Evolutionary conservation across 768 basidiomycete genomes (phyloP).

Genomic region (Tylopilus cervinicoccineus): DNA sequence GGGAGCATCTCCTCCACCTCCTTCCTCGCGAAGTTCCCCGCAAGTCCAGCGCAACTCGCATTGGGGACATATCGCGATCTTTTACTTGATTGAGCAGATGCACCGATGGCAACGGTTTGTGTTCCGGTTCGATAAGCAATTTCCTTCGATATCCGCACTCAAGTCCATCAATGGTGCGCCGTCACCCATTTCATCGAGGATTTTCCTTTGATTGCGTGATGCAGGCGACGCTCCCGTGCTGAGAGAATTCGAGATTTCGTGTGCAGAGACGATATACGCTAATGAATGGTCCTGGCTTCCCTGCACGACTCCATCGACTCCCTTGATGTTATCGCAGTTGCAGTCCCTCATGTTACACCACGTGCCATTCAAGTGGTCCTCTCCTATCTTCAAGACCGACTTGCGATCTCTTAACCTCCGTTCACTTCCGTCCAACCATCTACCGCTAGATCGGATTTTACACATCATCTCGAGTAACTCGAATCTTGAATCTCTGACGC

Average conservation of each 20-base stretch:
- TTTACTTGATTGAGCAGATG: slow-evolving; percentile 77
- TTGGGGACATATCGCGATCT: slow-evolving; percentile 80
- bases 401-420: slow-evolving; percentile 59
- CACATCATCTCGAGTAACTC: slow-evolving; percentile 59
- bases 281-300: slow-evolving; percentile 77
- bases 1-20: slow-evolving; percentile 31
- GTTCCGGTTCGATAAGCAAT: slow-evolving; percentile 75
- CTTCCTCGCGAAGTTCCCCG: slow-evolving; percentile 23
- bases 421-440: slow-evolving; percentile 56
- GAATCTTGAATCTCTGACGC: slow-evolving; percentile 48
- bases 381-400: slow-evolving; percentile 62
- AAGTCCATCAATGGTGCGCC: slow-evolving; percentile 68
- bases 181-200: background rate
- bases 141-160: slow-evolving; percentile 68
- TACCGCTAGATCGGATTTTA: slow-evolving; percentile 68
- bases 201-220: slow-evolving; percentile 2
- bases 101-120: slow-evolving; percentile 79
- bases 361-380: slow-evolving; percentile 74
- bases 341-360: slow-evolving; percentile 61
- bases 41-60: slow-evolving; percentile 50
- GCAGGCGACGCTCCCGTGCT: slow-evolving; percentile 70
- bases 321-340: slow-evolving; percentile 43
- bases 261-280: slow-evolving; percentile 56
- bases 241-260: slow-evolving; percentile 74
- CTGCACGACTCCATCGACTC: slow-evolving; percentile 36